Base-by-base conservation (phyloP, 2,329 filamentous ascomycete species). In the Ceratocystis cacaofunesta region DNA sequence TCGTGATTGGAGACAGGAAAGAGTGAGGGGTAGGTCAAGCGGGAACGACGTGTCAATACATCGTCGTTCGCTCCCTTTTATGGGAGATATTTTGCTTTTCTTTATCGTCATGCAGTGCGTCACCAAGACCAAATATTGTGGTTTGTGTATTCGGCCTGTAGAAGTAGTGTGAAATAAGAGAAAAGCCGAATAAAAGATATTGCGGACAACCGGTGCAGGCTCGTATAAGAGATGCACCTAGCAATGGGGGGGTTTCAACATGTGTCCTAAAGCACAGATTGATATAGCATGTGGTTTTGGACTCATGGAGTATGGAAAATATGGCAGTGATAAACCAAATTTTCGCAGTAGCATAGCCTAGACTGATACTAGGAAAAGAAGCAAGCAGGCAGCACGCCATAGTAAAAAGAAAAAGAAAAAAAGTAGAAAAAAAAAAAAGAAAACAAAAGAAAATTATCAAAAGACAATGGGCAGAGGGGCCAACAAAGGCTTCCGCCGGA, bases 391-490 rank as follows among this genome's bases (percentile, higher is more conserved):
- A 43, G 48, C 22, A 41, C 41, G 46, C 48, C 50, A 8, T 17
- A 55, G 17, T 43, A 61, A 55, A 25, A 55, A 3, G 10, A 30
- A 55, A 17, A 55, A 22, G 30, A 32, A 44, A 30, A 58, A 58
- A 25, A 30, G 43, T n/a, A 63, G 61, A 44, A 46, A 52, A n/a
- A 52, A 50, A n/a, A 8, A n/a, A 50, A 22, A 63, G 52, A 44
- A 46, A 64, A 66, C 8, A 57, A 46, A 67, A 50, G 61, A 63
- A 61, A 28, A 65, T 62, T 64, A 63, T 65, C 62, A 65, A 68
- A 65, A 66, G 65, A 67, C 63, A 68, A 68, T 43, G 30, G 57
- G 63, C 19, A 67, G 65, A 65, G 61, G 46, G 60, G 41, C 65
- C 66, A 67, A 62, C 57, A 2, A 66, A 66, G 64, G 64, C 58